Conservation (phyloP, 2,329 filamentous ascomycete species). For the Neoscytalidium dimidiatum region DNA sequence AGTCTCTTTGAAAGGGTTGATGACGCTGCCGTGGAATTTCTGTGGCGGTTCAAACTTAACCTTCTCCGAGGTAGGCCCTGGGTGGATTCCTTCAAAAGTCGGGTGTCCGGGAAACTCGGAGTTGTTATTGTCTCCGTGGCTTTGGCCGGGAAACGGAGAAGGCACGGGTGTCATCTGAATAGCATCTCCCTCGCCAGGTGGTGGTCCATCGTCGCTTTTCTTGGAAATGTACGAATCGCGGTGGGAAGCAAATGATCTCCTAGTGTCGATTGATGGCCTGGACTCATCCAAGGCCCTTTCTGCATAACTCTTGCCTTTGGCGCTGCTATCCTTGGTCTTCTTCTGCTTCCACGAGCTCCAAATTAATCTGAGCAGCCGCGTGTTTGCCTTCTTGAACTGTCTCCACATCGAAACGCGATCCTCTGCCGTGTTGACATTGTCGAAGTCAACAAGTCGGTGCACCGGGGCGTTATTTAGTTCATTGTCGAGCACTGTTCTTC, state of each 20-base stretch:
- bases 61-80: constrained; percentile 29
- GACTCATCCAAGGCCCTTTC: constrained; percentile 55
- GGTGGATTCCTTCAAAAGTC: constrained; percentile 26
- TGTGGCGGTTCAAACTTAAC: constrained; percentile 32
- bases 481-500: constrained; percentile 85
- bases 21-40: constrained; percentile 66
- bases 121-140: constrained; percentile 39
- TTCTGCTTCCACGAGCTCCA: constrained; percentile 50
- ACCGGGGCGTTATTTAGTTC: constrained; percentile 96
- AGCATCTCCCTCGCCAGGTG: constrained; percentile 54
- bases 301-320: constrained; percentile 51
- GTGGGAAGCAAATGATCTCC: constrained; percentile 59
- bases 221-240: constrained; percentile 56
- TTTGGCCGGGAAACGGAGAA: constrained; percentile 67
- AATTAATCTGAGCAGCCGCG: constrained; percentile 60
- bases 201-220: constrained; percentile 33
- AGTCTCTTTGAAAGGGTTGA: constrained; percentile 69
- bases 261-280: constrained; percentile 67
- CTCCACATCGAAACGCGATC: constrained; percentile 87
- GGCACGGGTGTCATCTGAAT: constrained; percentile 97
- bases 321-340: constrained; percentile 41
- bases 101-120: constrained; percentile 26
- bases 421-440: constrained; percentile 89
- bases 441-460: constrained; percentile 83
- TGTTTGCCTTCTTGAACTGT: constrained; percentile 83